A percentile compares a stretch with the other conserved stretches of the same genome.
phyloP scores from a whole-genome alignment of 495 filamentous ascomycete species.

The Penicillium bialowiezense region DNA sequence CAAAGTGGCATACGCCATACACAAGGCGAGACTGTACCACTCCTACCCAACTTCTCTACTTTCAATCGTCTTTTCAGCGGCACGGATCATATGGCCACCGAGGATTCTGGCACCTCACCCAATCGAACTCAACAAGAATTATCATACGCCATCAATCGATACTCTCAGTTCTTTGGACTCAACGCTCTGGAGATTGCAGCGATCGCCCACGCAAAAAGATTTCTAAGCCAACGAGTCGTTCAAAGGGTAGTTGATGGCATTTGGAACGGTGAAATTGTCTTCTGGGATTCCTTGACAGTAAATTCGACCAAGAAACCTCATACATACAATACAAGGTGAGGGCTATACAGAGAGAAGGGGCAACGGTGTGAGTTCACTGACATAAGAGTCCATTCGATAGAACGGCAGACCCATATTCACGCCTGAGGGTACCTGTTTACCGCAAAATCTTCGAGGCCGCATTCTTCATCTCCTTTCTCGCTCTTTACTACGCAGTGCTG shows the following conservation, averaged over 20 bases:
- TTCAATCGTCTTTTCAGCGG: slow-evolving; percentile 20
- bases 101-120: slow-evolving; percentile 5
- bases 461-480: slow-evolving; percentile 80
- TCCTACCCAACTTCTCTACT: slow-evolving; percentile 25
- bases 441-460: slow-evolving; percentile 84
- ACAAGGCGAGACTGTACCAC: slow-evolving; percentile 28
- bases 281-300: slow-evolving; percentile 81
- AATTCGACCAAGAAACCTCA: slow-evolving; percentile 76
- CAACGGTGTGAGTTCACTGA: slow-evolving; percentile 1
- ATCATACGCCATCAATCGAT: slow-evolving; percentile 51
- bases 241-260: slow-evolving; percentile 87
- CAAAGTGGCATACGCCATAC: slow-evolving; percentile 2
- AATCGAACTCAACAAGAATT: slow-evolving; percentile 10
- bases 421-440: slow-evolving; percentile 87
- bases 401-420: slow-evolving; percentile 76
- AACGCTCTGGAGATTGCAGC: slow-evolving; percentile 90
- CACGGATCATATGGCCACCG: slow-evolving; percentile 10
- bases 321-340: slow-evolving; percentile 68
- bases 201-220: slow-evolving; percentile 85
- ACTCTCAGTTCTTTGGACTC: slow-evolving; percentile 67
- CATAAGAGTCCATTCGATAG: slow-evolving; percentile 24
- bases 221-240: slow-evolving; percentile 79
- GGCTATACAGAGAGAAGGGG: not conserved
- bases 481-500: slow-evolving; percentile 81
- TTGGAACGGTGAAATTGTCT: slow-evolving; percentile 88